These are phyloP conservation scores for Dujonia santamariae DNA, from an alignment of 1,139 yeast species.

Conservation along the genomic window DNA sequence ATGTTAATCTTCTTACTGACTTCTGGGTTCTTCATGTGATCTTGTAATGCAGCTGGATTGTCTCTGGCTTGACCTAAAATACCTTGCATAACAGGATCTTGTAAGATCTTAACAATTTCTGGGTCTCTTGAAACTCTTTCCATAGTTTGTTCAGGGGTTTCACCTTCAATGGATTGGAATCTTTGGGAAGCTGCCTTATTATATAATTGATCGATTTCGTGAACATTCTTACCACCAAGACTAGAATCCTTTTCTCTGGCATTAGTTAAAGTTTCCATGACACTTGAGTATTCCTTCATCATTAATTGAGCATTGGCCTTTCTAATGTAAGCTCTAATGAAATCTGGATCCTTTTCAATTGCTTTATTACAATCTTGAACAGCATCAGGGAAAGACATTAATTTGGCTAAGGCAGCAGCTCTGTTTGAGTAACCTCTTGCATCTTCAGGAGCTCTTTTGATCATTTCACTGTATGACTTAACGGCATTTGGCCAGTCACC, in stretches of 20 bases:
- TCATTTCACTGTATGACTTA: conserved; percentile 90
- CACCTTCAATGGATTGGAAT: conserved; percentile 80
- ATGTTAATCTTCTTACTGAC: conserved; percentile 85
- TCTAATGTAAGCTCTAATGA: conserved; percentile 93
- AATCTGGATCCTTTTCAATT: conserved; percentile 79
- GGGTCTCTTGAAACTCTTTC: conserved; percentile 92
- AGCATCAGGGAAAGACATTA: conserved; percentile 97
- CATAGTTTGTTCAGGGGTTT: conserved; percentile 92
- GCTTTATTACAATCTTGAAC: conserved; percentile 90
- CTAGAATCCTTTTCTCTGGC: conserved; percentile 78
- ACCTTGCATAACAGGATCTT: conserved; percentile 97
- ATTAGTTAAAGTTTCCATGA: conserved; percentile 73
- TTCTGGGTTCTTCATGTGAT: conserved; percentile 96
- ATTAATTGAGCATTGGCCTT: conserved; percentile 94
- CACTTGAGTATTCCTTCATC: conserved; percentile 80
- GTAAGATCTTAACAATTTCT: conserved; percentile 84
- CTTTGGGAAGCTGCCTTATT: conserved; percentile 76
- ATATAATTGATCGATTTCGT: conserved; percentile 81
- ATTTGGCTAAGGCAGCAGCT: conserved; percentile 93
- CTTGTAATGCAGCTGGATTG: conserved; percentile 95
- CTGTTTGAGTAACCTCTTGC: conserved; percentile 97
- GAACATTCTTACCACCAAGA: conserved; percentile 54
- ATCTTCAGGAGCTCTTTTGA: conserved; percentile 93
- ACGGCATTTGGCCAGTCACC: conserved; percentile 98
- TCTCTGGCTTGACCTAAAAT: conserved; percentile 92